phyloP scores from a whole-genome alignment of 371 early-diverging fungal genomes.

The Rhizopus stolonifer region DNA sequence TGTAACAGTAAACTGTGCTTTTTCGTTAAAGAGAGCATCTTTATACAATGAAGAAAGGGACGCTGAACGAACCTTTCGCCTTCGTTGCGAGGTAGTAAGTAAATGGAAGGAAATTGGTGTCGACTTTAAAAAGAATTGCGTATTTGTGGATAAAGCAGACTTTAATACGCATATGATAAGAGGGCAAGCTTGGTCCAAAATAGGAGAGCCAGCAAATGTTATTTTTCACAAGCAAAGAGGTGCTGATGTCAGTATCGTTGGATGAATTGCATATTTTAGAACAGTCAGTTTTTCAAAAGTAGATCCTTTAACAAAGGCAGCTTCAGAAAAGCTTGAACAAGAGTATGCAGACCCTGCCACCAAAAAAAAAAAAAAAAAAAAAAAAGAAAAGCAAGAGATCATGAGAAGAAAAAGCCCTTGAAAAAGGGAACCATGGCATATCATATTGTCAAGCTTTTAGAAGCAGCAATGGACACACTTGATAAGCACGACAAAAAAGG shows the following conservation, averaged over 20 bases:
- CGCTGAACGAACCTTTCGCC: slow-evolving; percentile 5
- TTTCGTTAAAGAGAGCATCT: background rate
- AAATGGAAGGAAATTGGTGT: slow-evolving; percentile 7
- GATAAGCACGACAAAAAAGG: slow-evolving; percentile 1
- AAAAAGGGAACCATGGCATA: slow-evolving; percentile 2
- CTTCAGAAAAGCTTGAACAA: slow-evolving; percentile 7
- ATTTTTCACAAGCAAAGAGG: slow-evolving; percentile 13
- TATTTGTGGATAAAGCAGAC: slow-evolving; percentile 5
- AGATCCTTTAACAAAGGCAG: slow-evolving; percentile 5
- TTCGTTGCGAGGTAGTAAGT: slow-evolving; percentile 1
- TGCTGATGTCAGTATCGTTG: slow-evolving; percentile 13
- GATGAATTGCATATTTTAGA: slow-evolving; percentile 10
- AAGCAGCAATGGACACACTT: slow-evolving; percentile 1
- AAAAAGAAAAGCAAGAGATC: slow-evolving; percentile 2
- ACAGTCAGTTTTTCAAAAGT: slow-evolving; percentile 14
- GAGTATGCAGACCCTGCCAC: slow-evolving; percentile 5
- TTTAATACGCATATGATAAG: slow-evolving; percentile 1
- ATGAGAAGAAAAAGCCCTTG: slow-evolving; percentile 1
- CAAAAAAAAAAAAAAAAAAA: too few relatives aligned
- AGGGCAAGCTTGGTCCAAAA: slow-evolving; percentile 5
- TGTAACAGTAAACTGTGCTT: background rate
- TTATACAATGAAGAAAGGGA: slow-evolving; percentile 10
- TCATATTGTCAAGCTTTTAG: background rate
- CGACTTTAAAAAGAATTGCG: slow-evolving; percentile 2
- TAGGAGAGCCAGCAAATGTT: slow-evolving; percentile 8